Evolutionary conservation across 495 filamentous ascomycete genomes (phyloP), one percentile per base, ranked within the genome.

Genomic region (Aspergillus biplanus): DNA sequence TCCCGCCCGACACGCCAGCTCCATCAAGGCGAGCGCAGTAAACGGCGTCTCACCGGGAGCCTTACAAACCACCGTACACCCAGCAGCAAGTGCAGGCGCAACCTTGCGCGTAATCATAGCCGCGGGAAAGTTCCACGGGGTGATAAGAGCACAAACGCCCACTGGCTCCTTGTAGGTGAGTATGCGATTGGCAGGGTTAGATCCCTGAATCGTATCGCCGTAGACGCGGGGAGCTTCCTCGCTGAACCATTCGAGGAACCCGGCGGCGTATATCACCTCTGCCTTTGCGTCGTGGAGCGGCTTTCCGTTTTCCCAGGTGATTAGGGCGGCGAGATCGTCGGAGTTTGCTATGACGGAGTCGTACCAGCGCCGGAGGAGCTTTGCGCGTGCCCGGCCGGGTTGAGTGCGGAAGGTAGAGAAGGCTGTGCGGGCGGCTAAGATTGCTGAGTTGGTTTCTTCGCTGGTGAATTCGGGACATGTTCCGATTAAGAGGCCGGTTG

Each of bases 101-200:
- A 82, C 82, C 70, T 90, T 90, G 13, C 87, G 73, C 16, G 87
- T 71, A 21, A 86, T 75, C 83, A 89, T 87, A 4, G 78, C 80
- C 37, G 79, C 71, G 37, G 78, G 80, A 37, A 82, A 78, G n/a
- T 75, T 75, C 73, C 73, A 81, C 52, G 82, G 81, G 7, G 82
- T 77, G 9, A 74, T 49, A 0, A 70, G 73, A 33, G 68, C 72
- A 9, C 62, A 68, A 1, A 83, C 82, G 7, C 82, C 82, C 34
- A 85, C 72, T 1, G 82, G 80, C 66, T 83, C 80, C 69, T 83
- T 83, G 58, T 83, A 72, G 2, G 76, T 80, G 57, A 83, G 71
- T 7, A 78, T 69, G n/a, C 80, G 71, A 4, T 76, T 64, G 37
- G 67, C 66, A 8, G 79, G 73, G 27, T 69, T 70, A 1, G 76